Evolutionary conservation across 495 filamentous ascomycete species (phyloP), one percentile per base, ranked within the genome.

Genomic region (Xylaria cubensis): DNA sequence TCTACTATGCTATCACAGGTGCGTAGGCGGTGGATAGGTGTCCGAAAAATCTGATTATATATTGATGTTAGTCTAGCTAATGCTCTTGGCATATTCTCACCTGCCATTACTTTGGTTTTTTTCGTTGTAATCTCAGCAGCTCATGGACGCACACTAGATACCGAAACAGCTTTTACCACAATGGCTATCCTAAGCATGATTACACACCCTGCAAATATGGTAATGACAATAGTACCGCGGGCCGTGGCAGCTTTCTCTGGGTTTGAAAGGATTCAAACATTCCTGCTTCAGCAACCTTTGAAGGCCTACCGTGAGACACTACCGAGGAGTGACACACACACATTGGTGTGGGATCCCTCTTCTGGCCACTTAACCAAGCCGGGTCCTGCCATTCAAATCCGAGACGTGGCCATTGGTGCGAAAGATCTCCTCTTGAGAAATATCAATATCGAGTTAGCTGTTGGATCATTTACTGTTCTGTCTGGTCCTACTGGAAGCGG

Each of bases 131-230:
- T 81, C 4, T 79, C 82, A 0, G 55, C 44, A 3, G 50, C 67
- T 12, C 74, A 73, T 0, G 70, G 63, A 24, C 64, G 64, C 6
- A 17, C 36, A 6, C 48, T 84, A 9, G 70, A 82, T 21, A 69
- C 76, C 6, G 77, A 78, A 32, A 84, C 81, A 2, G 81, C 82
- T 0, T 84, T 83, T 62, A 79, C 82, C 0, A 80, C 81, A 1
- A 76, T 82, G 41, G 81, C 82, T 3, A 74, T 81, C 42, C 44
- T 83, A 3, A 69, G 65, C 7, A 75, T 84, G 74, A 73, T 83
- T 0, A 83, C 80, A 3, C 78, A 84, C 29, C 80, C 81, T 0
- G 80, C 82, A 2, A 84, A 84, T 29, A 84, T 83, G 82, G 74
- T 83, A 55, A 80, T 83, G 81, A 83, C 82, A 2, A 76, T 80